Conservation (phyloP, 108 stramenopile species). For the Pseudonitzschia delicatissima region DNA sequence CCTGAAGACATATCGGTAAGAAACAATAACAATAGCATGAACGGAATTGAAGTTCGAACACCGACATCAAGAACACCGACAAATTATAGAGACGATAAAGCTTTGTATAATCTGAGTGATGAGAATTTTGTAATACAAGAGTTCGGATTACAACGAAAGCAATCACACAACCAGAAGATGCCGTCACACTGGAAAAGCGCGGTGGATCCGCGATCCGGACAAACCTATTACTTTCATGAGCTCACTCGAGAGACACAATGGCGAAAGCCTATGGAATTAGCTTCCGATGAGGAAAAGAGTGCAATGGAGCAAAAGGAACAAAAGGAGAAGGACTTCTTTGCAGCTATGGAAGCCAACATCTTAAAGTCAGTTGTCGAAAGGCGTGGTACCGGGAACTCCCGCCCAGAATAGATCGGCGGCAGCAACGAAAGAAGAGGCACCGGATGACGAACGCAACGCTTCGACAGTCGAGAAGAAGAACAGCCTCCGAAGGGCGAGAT, state of each 20-base stretch:
- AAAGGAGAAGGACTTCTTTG: slow-evolving; percentile 80
- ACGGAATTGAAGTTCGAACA: too few relatives aligned
- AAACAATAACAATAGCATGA: too few relatives aligned
- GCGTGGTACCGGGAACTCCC: slow-evolving; percentile 27
- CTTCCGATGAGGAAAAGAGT: slow-evolving; percentile 50
- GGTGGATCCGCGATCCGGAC: slow-evolving; percentile 64
- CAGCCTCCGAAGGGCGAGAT: slow-evolving; percentile 1
- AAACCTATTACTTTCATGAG: slow-evolving; percentile 92
- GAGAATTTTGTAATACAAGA: too few relatives aligned
- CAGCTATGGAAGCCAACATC: slow-evolving; percentile 88
- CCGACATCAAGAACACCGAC: too few relatives aligned
- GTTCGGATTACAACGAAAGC: too few relatives aligned
- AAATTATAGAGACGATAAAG: too few relatives aligned
- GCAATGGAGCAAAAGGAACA: slow-evolving; percentile 68
- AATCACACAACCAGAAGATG: too few relatives aligned
- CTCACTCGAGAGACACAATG: slow-evolving; percentile 91
- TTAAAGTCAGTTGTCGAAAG: slow-evolving; percentile 37
- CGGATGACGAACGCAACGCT: not conserved
- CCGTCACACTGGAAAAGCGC: slow-evolving; percentile 64
- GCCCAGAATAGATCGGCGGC: not conserved
- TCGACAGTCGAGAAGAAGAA: not conserved
- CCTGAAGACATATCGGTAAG: too few relatives aligned
- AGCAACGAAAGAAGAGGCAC: not conserved
- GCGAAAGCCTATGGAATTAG: slow-evolving; percentile 86
- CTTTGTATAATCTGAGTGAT: too few relatives aligned